Conservation (phyloP, 495 filamentous ascomycete genomes). For the Trichocladium antarcticum region DNA sequence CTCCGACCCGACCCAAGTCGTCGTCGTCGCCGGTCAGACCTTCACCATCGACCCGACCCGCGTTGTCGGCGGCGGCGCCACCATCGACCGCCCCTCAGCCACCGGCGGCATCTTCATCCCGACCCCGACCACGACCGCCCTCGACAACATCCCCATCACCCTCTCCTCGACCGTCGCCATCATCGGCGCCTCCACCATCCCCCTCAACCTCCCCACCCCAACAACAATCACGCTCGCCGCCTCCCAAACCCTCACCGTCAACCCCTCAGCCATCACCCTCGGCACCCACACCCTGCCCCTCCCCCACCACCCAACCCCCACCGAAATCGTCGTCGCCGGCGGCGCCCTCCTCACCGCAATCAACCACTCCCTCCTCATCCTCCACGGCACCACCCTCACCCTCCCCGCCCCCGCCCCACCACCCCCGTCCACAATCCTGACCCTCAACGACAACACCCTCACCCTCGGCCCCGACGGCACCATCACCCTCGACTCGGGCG, state of each 20-base stretch:
- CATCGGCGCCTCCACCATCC: conserved; percentile 38
- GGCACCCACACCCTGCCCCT: conserved; percentile 28
- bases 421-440: conserved; percentile 20
- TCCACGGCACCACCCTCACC: conserved; percentile 35
- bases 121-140: conserved; percentile 26
- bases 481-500: conserved; percentile 37
- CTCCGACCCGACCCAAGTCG: conserved; percentile 24
- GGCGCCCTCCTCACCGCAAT: conserved; percentile 39
- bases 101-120: conserved; percentile 22
- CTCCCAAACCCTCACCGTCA: conserved; percentile 40
- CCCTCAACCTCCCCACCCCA: conserved; percentile 21
- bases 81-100: conserved; percentile 26
- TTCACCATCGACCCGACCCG: conserved; percentile 34
- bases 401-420: conserved; percentile 25
- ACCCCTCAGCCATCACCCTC: conserved; percentile 33
- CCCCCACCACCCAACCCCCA: conserved; percentile 24
- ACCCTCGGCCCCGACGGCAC: conserved; percentile 40
- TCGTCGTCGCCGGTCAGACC: conserved; percentile 32
- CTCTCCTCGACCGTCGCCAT: conserved; percentile 33
- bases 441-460: conserved; percentile 35
- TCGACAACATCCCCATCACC: conserved; percentile 34
- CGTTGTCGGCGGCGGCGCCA: conserved; percentile 33
- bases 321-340: conserved; percentile 35
- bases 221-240: conserved; percentile 14
- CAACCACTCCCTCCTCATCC: conserved; percentile 32